A percentile compares a stretch with the other conserved stretches of the same genome.
phyloP scores from a whole-genome alignment of 371 early-diverging fungal genomes.

The Mucor plumbeus region DNA sequence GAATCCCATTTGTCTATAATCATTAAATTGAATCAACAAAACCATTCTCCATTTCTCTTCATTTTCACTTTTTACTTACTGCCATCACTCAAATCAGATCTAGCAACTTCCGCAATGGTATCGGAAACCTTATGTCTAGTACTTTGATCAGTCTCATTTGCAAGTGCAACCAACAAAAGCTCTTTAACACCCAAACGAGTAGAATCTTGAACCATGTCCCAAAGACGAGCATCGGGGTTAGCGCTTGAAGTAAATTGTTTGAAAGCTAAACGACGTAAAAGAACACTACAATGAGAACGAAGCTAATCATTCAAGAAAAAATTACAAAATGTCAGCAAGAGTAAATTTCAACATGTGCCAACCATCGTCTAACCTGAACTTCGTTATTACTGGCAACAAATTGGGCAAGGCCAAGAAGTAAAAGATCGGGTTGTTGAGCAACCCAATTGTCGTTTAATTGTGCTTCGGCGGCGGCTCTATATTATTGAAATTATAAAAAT shows the following conservation, averaged over 20 bases:
- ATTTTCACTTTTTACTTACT: conserved; percentile 46
- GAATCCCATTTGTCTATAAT: conserved; percentile 75
- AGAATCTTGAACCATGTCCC: conserved; percentile 70
- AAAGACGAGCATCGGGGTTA: conserved; percentile 64
- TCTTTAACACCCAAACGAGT: conserved; percentile 71
- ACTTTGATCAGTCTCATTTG: conserved; percentile 70
- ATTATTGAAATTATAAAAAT: conserved; percentile 19
- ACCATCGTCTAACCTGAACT: conserved; percentile 47
- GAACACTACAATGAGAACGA: conserved; percentile 87
- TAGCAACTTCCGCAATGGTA: conserved; percentile 87
- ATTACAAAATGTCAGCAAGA: neutral
- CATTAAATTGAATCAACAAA: neutral
- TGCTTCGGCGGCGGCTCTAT: conserved; percentile 74
- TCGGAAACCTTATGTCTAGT: conserved; percentile 92
- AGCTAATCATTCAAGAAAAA: conserved; percentile 51
- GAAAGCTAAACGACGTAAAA: conserved; percentile 88
- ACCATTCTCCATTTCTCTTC: neutral
- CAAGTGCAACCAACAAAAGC: conserved; percentile 77
- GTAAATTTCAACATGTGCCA: neutral
- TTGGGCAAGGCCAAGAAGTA: conserved; percentile 73
- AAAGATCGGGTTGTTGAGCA: conserved; percentile 67
- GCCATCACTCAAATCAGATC: conserved; percentile 66
- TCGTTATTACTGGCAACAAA: conserved; percentile 59
- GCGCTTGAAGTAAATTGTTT: conserved; percentile 58
- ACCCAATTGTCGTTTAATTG: conserved; percentile 78